Base-by-base conservation (phyloP, 2,329 filamentous ascomycete genomes). In the Rugonectria rugulosa region DNA sequence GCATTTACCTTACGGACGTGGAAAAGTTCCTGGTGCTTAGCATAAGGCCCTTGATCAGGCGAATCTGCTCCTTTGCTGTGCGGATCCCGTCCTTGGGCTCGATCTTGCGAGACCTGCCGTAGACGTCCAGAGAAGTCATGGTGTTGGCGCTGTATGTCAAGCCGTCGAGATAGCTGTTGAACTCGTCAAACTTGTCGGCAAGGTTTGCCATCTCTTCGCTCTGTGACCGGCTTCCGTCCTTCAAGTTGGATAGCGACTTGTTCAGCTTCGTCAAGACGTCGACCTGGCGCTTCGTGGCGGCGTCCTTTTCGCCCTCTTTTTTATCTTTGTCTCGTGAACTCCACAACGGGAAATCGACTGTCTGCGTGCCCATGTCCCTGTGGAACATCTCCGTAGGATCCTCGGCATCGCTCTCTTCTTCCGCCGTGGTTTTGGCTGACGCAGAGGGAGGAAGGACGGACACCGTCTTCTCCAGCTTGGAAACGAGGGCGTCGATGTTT, bases 321-420 rank as follows among this genome's bases (percentile, higher is more conserved):
- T n/a, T n/a, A n/a, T n/a, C n/a, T n/a, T 17, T 62, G 48, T 8
- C 64, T 56, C 12, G 58, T 56, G 2, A 62, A 52, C 14, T 46
- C 34, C 23, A 44, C 59, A 23, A 65, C 54, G n/a, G 70, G 64
- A 40, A 68, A 65, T n/a, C n/a, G 19, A 85, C 87, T 0, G 91
- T 95, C 72, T 95, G 91, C 1, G 90, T 90, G 60, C 89, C 90
- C 56, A 91, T 83, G 68, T 95, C 91, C 40, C 90, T 85, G 72
- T 93, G 90, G 74, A 91, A 95, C 59, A 93, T 83, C 72, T 94
- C 90, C 1, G 88, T 87, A 1, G 91, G 90, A 64, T 88, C 86
- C 57, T 83, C 82, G 54, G 76, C 79, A 21, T 80, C 81, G 66
- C 77, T 81, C 43, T 72, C 66, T 37, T 71, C 65, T 56, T 76